Evolutionary conservation across 352 stramenopile species (phyloP), one percentile per base, ranked within the genome.

Genomic region (Phytophthora chlamydospora): DNA sequence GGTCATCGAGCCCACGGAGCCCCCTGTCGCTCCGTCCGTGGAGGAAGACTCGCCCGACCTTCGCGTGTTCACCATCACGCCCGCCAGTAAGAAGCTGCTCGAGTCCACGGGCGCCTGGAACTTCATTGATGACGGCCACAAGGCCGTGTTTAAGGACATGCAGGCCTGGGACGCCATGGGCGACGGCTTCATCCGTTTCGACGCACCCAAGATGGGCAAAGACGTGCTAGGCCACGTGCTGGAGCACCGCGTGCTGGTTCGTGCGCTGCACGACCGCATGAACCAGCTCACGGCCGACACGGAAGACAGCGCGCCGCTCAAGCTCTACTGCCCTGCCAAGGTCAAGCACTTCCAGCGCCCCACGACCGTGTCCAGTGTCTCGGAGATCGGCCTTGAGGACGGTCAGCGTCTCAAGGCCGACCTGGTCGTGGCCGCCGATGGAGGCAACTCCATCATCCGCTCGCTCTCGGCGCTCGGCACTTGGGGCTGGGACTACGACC

Each of bases 401-500:
- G 85, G 83, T 44, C 82, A 84, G 49, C 69, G 88, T 56, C 60
- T 96, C 45, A 83, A 71, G 51, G 78, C 82, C 6, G 75, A 93
- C 56, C 66, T 98, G 9, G 82, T 97, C 24, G 80, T 98, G 27
- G 91, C 88, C 4, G 89, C 90, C 6, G 91, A 98, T 54, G 91
- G 91, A 40, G 89, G 83, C 54, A 91, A 93, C 68, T 98, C 90
- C 62, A 89, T 95, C 66, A 79, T 95, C 43, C 88, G 90, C 44
- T 85, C 80, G 62, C 73, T 97, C 36, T 87, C 88, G 51, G 88
- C 85, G 7, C 75, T 98, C 14, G 80, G 83, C 54, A 96, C 87
- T 4, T 98, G 87, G 84, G 92, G 90, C 42, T 97, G 89, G 90
- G 84, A 93, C 58, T 98, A 98, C 71, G 90, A 96, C 66, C 92